Conservation (phyloP, 208 protist genomes). For the Crithidia acanthocephali region DNA sequence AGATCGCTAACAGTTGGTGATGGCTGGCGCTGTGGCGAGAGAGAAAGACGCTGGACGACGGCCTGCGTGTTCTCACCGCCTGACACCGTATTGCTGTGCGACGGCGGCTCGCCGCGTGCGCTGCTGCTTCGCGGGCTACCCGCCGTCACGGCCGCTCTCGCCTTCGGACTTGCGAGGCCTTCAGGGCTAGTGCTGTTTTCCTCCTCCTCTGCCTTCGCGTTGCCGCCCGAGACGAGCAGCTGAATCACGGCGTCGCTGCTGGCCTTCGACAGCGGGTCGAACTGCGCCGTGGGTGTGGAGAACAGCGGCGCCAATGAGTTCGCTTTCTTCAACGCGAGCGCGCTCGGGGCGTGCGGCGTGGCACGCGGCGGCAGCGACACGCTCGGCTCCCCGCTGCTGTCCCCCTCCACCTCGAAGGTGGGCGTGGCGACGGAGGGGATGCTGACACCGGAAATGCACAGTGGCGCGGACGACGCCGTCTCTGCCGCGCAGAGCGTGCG, state of each 20-base stretch:
- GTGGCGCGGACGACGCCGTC: too few relatives aligned
- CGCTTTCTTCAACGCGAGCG: background rate
- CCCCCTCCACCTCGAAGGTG: background rate
- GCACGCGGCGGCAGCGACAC: background rate
- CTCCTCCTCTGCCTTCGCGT: background rate
- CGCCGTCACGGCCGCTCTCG: background rate
- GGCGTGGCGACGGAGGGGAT: background rate
- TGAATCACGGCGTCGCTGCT: slow-evolving; percentile 6
- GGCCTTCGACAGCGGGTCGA: background rate
- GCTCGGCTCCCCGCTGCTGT: slow-evolving; percentile 5
- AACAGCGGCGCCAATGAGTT: background rate
- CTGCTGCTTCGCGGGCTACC: background rate
- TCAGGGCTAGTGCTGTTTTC: background rate
- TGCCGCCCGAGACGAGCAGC: background rate
- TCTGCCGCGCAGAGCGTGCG: background rate
- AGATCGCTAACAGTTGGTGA: background rate
- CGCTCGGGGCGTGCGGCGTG: slow-evolving; percentile 4
- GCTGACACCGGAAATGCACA: background rate
- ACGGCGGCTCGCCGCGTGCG: background rate
- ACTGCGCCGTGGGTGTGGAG: background rate
- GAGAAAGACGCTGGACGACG: background rate
- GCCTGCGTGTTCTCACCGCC: background rate
- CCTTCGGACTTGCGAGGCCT: background rate
- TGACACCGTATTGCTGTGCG: background rate
- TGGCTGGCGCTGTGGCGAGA: background rate